These are phyloP conservation scores for Magnolia officinalis DNA, from an alignment of 164 flowering plant genomes.

Conservation along the genomic window DNA sequence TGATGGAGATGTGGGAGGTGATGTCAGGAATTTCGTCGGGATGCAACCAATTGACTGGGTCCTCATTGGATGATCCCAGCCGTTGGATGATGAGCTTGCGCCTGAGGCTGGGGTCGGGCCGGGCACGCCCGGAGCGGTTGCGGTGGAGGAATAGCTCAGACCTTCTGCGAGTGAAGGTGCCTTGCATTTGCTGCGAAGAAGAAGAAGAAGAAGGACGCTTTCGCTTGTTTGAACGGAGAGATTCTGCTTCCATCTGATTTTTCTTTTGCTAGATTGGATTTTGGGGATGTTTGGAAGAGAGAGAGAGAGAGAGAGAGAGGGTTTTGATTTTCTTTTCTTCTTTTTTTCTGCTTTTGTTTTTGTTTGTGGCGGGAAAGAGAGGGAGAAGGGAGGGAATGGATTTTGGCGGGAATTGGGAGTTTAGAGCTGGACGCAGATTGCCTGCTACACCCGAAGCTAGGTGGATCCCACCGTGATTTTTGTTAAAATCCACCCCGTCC, in stretches of 20 bases:
- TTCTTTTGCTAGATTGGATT: background rate
- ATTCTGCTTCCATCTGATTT: slow-evolving; percentile 2
- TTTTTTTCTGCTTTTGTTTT: background rate
- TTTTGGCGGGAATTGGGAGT: slow-evolving; percentile 1
- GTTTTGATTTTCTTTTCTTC: background rate
- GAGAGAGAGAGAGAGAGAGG: background rate
- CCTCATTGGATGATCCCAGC: background rate
- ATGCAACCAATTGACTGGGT: too few relatives aligned
- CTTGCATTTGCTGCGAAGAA: slow-evolving; percentile 1
- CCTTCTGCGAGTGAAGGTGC: slow-evolving; percentile 31
- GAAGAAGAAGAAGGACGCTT: slow-evolving; percentile 6
- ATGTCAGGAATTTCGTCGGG: background rate
- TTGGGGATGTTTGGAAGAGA: background rate
- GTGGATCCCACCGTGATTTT: background rate
- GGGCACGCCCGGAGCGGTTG: slow-evolving; percentile 31
- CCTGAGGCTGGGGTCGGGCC: slow-evolving; percentile 8
- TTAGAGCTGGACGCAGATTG: background rate
- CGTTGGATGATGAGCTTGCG: background rate
- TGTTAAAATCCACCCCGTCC: too few relatives aligned
- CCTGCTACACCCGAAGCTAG: background rate
- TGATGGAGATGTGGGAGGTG: slow-evolving; percentile 15
- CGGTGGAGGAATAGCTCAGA: slow-evolving; percentile 26
- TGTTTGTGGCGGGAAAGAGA: slow-evolving; percentile 12
- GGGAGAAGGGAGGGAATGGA: background rate
- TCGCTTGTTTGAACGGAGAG: slow-evolving; percentile 18